These are phyloP conservation scores for Jatropha podagrica DNA, from an alignment of 441 rosid genomes.

Conservation along the genomic window DNA sequence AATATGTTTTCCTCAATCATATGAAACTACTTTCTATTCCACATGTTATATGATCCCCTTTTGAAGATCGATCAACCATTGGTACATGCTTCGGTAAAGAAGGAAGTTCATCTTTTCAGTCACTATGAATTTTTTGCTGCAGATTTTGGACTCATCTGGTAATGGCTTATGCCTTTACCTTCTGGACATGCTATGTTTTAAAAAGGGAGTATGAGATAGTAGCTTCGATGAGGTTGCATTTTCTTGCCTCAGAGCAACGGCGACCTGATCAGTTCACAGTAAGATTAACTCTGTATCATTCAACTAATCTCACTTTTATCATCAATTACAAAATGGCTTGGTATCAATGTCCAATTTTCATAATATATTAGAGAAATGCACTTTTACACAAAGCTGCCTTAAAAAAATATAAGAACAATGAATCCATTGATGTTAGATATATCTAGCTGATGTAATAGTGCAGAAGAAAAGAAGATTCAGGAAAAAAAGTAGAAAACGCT, in stretches of 20 bases:
- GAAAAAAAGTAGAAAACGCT: neutral
- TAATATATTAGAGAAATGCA: neutral
- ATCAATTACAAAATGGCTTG: neutral
- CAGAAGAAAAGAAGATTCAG: neutral
- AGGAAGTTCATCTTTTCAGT: neutral
- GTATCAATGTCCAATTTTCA: neutral
- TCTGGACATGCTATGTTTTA: constrained; percentile 86
- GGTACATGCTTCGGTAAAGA: neutral
- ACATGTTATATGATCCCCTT: neutral
- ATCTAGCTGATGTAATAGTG: neutral
- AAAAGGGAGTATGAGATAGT: constrained; percentile 71
- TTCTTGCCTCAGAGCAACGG: constrained; percentile 77
- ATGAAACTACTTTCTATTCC: neutral
- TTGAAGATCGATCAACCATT: neutral
- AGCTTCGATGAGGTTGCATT: constrained; percentile 83
- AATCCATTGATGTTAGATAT: neutral
- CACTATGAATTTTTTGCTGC: constrained; percentile 20
- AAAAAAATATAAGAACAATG: neutral
- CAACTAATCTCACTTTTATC: neutral
- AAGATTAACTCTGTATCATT: constrained; percentile 26
- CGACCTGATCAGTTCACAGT: constrained; percentile 93
- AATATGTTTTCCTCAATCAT: neutral
- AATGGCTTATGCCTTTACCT: constrained; percentile 83
- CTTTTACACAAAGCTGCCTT: neutral
- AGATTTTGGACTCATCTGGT: constrained; percentile 85